phyloP scores from a whole-genome alignment of 2,329 filamentous ascomycete species.

The Lithohypha guttulata region DNA sequence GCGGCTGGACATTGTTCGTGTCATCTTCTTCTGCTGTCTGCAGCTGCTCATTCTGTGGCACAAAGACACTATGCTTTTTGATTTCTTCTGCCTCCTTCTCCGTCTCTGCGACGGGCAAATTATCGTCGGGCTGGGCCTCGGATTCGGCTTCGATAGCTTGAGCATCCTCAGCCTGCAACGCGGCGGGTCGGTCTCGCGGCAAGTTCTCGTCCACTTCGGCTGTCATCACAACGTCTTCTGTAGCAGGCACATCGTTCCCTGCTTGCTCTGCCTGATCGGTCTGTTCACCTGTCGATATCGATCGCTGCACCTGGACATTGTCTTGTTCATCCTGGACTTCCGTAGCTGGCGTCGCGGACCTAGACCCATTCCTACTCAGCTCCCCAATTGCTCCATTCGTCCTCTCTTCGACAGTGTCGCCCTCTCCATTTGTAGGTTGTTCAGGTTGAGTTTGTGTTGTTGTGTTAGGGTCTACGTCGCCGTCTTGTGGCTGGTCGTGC shows the following conservation, averaged over 20 bases:
- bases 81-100: slow-evolving; percentile 12
- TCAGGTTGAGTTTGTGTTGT: too few relatives aligned
- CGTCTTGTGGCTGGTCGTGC: too few relatives aligned
- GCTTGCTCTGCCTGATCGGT: neutral
- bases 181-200: neutral
- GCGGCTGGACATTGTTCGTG: neutral
- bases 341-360: slow-evolving; percentile 22
- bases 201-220: neutral
- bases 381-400: slow-evolving; percentile 23
- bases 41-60: too few relatives aligned
- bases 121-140: slow-evolving; percentile 9
- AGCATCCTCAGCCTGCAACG: slow-evolving; percentile 10
- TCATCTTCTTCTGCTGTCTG: neutral
- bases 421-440: too few relatives aligned
- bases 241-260: neutral
- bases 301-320: slow-evolving; percentile 11
- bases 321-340: neutral
- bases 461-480: too few relatives aligned
- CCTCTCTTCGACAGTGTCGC: too few relatives aligned
- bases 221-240: neutral
- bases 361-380: too few relatives aligned
- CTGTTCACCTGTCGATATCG: slow-evolving; percentile 7
- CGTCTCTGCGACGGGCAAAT: slow-evolving; percentile 11
- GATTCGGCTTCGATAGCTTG: slow-evolving; percentile 10
- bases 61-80: neutral